phyloP scores from a whole-genome alignment of 1,139 yeast genomes.

The Pichia sp. region DNA sequence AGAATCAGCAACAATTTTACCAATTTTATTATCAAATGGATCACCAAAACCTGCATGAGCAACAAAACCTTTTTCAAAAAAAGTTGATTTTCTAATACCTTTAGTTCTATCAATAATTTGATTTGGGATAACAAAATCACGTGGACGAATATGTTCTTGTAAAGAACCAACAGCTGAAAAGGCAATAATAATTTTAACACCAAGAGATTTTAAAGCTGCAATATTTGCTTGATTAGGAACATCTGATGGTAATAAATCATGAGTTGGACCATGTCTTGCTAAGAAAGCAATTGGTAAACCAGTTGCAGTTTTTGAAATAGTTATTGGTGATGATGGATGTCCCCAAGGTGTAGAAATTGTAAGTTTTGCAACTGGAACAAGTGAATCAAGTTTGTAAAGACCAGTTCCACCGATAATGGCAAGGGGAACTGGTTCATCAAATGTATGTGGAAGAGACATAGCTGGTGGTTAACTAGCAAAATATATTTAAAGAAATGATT shows the following conservation, averaged over 20 bases:
- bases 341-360: slow-evolving; percentile 96
- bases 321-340: slow-evolving; percentile 86
- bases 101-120: slow-evolving; percentile 96
- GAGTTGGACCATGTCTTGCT: slow-evolving; percentile 91
- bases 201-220: slow-evolving; percentile 85
- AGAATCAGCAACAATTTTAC: slow-evolving; percentile 54
- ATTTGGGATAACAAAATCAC: slow-evolving; percentile 92
- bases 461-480: not conserved
- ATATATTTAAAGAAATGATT: not conserved
- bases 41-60: slow-evolving; percentile 98
- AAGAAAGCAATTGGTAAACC: slow-evolving; percentile 91
- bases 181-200: slow-evolving; percentile 84
- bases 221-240: slow-evolving; percentile 94
- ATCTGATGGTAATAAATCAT: slow-evolving; percentile 82
- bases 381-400: slow-evolving; percentile 76
- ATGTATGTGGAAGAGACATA: slow-evolving; percentile 29
- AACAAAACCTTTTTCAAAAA: slow-evolving; percentile 87
- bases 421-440: slow-evolving; percentile 57
- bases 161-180: slow-evolving; percentile 96
- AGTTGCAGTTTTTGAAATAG: slow-evolving; percentile 65
- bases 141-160: slow-evolving; percentile 80
- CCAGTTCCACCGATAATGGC: slow-evolving; percentile 99
- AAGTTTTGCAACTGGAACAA: slow-evolving; percentile 79
- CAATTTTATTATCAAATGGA: slow-evolving; percentile 79
- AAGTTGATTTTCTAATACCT: slow-evolving; percentile 86